phyloP scores from a whole-genome alignment of 129 eudicot genomes.

The Lonicera japonica region DNA sequence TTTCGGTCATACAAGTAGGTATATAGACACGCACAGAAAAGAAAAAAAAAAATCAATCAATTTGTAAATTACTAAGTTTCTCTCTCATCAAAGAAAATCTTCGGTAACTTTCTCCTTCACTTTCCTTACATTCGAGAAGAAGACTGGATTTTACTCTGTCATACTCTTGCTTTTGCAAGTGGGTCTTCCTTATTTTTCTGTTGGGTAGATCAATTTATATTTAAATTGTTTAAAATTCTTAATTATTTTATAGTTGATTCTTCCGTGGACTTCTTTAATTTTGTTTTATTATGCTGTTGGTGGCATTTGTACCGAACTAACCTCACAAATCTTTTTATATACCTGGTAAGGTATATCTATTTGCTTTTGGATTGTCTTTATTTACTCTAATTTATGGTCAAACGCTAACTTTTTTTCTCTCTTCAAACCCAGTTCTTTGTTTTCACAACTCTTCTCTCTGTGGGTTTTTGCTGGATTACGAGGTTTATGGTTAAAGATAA shows the following conservation, averaged over 20 bases:
- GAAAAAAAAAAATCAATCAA: background rate
- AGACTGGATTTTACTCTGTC: conserved; percentile 1
- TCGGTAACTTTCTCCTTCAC: background rate
- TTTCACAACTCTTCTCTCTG: background rate
- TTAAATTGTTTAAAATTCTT: background rate
- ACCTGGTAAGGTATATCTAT: background rate
- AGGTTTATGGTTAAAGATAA: background rate
- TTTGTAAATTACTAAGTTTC: background rate
- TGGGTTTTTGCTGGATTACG: conserved; percentile 7
- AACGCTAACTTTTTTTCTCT: background rate
- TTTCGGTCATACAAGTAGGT: background rate
- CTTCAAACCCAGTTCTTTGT: background rate
- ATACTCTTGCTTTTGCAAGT: background rate
- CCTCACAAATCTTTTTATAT: background rate
- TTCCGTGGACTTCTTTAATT: too few species aligned
- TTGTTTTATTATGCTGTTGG: background rate
- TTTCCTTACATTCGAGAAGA: conserved; percentile 15
- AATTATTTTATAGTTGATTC: too few species aligned
- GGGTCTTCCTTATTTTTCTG: background rate
- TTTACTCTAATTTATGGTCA: conserved; percentile 1
- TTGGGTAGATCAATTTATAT: too few species aligned
- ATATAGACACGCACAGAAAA: background rate
- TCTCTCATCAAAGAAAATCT: background rate
- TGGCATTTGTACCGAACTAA: background rate
- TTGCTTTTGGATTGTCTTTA: background rate